Evolutionary conservation across 2,329 filamentous ascomycete genomes (phyloP).

Genomic region (Nemania bipapillata): DNA sequence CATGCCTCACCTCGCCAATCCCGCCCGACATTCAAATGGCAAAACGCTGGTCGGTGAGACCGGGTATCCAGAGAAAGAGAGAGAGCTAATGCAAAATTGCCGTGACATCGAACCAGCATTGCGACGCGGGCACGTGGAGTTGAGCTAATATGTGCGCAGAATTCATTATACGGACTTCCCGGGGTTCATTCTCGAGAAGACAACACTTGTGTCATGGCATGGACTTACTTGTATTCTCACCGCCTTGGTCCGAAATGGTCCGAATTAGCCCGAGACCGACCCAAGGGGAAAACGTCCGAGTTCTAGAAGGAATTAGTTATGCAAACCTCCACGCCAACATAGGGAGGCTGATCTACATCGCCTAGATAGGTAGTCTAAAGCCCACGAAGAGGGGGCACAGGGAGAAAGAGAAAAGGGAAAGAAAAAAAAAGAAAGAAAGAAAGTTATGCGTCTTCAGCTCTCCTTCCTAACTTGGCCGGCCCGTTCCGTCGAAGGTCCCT

Average conservation of each 20-base stretch:
- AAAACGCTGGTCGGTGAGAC: constrained; percentile 24
- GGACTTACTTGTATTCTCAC: constrained; percentile 13
- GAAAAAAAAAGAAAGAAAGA: neutral
- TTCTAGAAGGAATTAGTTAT: constrained; percentile 23
- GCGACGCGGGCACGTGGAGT: constrained; percentile 30
- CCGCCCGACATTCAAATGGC: neutral
- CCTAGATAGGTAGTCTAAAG: constrained; percentile 4
- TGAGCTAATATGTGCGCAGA: neutral
- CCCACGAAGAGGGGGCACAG: constrained; percentile 4
- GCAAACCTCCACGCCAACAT: constrained; percentile 17
- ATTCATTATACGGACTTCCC: constrained; percentile 1
- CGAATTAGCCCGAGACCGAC: constrained; percentile 7
- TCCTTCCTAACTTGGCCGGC: constrained; percentile 49
- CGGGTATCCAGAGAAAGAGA: constrained; percentile 4
- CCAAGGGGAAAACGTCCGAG: constrained; percentile 1
- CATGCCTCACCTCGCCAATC: neutral
- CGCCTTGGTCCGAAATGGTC: constrained; percentile 19
- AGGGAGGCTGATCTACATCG: neutral
- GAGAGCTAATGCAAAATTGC: constrained; percentile 16
- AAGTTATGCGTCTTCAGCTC: constrained; percentile 11
- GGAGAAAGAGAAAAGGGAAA: neutral
- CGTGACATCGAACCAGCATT: constrained; percentile 27
- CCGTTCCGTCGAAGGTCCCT: constrained; percentile 41
- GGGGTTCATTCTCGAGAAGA: neutral
- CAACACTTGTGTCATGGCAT: neutral